Percentiles rank a stretch among this genome's conserved stretches.
These are phyloP conservation scores for Nelumbo lutea DNA, from an alignment of 164 flowering plant genomes.

Conservation along the genomic window DNA sequence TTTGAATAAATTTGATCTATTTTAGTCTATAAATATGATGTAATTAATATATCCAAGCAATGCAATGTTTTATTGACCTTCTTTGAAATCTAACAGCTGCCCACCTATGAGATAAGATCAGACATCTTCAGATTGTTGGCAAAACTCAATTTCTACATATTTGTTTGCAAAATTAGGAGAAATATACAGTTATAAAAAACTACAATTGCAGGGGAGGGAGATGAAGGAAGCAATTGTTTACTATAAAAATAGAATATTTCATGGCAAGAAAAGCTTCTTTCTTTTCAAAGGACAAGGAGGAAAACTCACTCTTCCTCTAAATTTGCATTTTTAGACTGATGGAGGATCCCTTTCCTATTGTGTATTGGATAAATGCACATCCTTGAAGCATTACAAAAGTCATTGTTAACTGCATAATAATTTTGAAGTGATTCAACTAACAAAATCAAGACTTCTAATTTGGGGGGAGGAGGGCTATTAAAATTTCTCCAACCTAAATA, in stretches of 20 bases:
- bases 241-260: neutral
- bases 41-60: no score
- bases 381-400: constrained; percentile 78
- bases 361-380: constrained; percentile 78
- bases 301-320: constrained; percentile 50
- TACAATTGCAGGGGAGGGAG: no score
- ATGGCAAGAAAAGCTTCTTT: no score
- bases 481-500: neutral
- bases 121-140: constrained; percentile 13
- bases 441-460: neutral
- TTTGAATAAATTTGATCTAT: no score
- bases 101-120: constrained; percentile 57
- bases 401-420: constrained; percentile 29
- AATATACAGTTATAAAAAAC: neutral
- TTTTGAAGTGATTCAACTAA: neutral
- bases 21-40: no score
- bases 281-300: neutral
- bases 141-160: neutral
- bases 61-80: no score
- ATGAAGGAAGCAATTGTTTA: no score
- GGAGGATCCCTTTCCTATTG: constrained; percentile 63
- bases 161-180: neutral
- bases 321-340: constrained; percentile 28
- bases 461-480: no score
- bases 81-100: constrained; percentile 24